Conservation (phyloP, 345 rosid species). For the Balakata baccata region DNA sequence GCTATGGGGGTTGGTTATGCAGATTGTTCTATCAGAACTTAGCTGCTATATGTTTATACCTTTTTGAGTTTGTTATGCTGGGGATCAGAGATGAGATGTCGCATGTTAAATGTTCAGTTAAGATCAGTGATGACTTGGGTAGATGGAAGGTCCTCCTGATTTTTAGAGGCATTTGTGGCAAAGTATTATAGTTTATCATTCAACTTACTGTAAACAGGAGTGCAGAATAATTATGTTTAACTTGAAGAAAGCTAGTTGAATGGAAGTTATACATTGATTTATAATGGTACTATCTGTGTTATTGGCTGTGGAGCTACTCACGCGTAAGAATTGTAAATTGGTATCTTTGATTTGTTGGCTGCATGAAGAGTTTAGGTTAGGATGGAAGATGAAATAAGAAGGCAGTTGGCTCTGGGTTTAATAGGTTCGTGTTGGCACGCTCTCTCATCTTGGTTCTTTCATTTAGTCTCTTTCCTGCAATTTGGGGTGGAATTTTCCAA, state of each 20-base stretch:
- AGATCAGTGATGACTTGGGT: background rate
- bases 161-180: background rate
- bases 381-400: constrained; percentile 15
- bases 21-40: constrained; percentile 5
- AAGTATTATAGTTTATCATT: constrained; percentile 5
- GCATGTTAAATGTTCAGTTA: background rate
- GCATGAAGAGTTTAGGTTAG: constrained; percentile 25
- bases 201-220: constrained; percentile 9
- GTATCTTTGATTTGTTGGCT: constrained; percentile 4
- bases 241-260: background rate
- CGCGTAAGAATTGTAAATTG: constrained; percentile 12
- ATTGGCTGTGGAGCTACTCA: constrained; percentile 7
- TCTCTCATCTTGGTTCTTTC: constrained; percentile 12
- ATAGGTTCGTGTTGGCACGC: constrained; percentile 18
- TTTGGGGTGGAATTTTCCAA: constrained; percentile 17
- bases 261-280: constrained; percentile 3
- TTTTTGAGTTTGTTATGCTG: background rate
- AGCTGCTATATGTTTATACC: background rate
- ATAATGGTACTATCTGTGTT: background rate
- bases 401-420: constrained; percentile 16
- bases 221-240: background rate
- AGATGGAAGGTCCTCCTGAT: constrained; percentile 8
- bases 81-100: background rate
- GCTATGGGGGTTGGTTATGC: background rate
- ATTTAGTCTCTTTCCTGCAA: constrained; percentile 9